Conservation (phyloP, 345 rosid genomes). For the Ceriops tagal region DNA sequence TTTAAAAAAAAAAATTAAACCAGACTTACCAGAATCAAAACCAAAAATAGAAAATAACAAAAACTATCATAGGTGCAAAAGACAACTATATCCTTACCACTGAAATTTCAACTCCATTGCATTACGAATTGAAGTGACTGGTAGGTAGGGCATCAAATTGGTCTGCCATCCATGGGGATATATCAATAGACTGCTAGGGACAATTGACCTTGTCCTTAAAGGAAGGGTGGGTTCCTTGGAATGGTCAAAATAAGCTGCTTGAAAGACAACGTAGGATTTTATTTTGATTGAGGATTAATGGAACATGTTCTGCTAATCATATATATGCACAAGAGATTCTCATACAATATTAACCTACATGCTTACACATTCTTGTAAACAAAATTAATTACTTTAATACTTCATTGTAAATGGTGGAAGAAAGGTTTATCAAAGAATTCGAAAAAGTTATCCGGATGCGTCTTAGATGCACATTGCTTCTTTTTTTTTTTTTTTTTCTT, state of each 20-base stretch:
- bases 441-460: too few relatives aligned
- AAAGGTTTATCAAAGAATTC: too few relatives aligned
- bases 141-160: too few relatives aligned
- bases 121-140: too few relatives aligned
- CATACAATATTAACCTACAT: neutral
- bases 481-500: too few relatives aligned
- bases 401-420: too few relatives aligned
- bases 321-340: constrained; percentile 4
- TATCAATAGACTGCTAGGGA: neutral
- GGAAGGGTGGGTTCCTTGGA: constrained; percentile 6
- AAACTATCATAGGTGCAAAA: neutral
- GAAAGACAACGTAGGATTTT: neutral
- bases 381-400: too few relatives aligned
- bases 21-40: too few relatives aligned
- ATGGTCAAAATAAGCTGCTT: constrained; percentile 17
- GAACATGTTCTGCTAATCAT: constrained; percentile 2
- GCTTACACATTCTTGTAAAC: neutral
- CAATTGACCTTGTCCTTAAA: neutral
- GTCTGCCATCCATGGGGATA: neutral
- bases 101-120: too few relatives aligned
- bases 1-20: too few relatives aligned
- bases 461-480: too few relatives aligned
- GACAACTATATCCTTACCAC: constrained; percentile 1
- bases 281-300: neutral
- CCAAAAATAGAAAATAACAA: too few relatives aligned